Base-by-base conservation (phyloP, 306 rosid genomes). In the Trifolium repens region DNA sequence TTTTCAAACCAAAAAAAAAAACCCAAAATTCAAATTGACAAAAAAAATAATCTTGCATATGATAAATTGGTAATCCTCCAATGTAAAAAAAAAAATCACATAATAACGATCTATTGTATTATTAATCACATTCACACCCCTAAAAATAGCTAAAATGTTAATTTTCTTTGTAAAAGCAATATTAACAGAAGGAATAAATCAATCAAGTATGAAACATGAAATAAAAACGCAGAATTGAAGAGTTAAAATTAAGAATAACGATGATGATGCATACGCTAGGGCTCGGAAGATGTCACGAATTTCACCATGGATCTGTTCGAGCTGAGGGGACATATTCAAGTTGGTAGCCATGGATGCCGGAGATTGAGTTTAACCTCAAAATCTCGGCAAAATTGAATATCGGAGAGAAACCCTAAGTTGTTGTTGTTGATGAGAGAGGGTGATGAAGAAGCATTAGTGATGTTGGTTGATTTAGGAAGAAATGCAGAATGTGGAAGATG, bases 221-320 rank as follows among this genome's bases (percentile, higher is more conserved):
- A 27, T 26, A 17, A 4, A 54, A 58, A 55, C 7, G 40, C 1
- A 2, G 15, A 12, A 67, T 14, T 15, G 63, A 9, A 11, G 1
- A 17, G 26, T 1, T 5, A 9, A 5, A 75, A 15, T 35, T 53
- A 46, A 49, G 24, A 3, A 55, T 11, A 4, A 32, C 4, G 19
- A 53, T 47, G 65, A 61, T 35, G 66, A 67, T 39, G 78, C 97
- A 77, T 88, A 96, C 99, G 98, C 85, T 13, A 96, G 96, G 66
- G 93, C 92, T 14, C 98, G 99, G 66, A 92, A 88, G 82, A 86
- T 63, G 74, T 96, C 99, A 67, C 84, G 91, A 84, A 96, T 96
- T 90, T 96, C 97, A 24, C 98, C 97, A 53, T 96, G 96, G 96
- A 92, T 96, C 98, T 92, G 99, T 90, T 96, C 99, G 75, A 96